These are phyloP conservation scores for Penium margaritaceum DNA, from an alignment of 139 green algal genomes.

Conservation along the genomic window DNA sequence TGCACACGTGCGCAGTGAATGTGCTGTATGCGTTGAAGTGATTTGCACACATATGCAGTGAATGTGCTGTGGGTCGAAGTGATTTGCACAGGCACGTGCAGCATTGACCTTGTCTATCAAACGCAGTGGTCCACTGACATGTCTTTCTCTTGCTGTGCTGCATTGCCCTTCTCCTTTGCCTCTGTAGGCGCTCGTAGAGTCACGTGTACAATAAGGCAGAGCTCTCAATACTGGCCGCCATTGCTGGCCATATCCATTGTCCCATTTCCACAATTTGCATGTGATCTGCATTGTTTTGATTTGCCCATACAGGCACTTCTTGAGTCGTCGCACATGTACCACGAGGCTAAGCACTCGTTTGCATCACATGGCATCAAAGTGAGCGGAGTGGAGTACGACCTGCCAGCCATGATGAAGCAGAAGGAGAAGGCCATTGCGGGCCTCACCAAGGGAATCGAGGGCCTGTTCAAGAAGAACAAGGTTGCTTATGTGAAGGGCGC, in stretches of 20 bases:
- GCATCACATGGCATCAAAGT: conserved; percentile 72
- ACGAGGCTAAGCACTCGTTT: conserved; percentile 79
- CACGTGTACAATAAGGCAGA: not conserved
- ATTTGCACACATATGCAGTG: no score
- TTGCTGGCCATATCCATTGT: no score
- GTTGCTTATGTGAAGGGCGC: conserved; percentile 88
- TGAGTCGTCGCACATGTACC: conserved; percentile 86
- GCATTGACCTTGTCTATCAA: no score
- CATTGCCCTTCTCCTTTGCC: not conserved
- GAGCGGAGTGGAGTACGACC: conserved; percentile 61
- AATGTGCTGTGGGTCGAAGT: no score
- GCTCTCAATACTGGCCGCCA: not conserved
- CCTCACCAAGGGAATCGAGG: conserved; percentile 94
- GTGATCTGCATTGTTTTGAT: not conserved
- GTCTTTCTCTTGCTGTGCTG: not conserved
- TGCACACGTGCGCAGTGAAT: no score
- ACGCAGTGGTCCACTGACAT: no score
- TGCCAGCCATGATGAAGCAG: conserved; percentile 84
- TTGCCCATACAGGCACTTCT: conserved; percentile 67
- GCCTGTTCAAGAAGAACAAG: conserved; percentile 99
- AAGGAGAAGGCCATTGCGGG: conserved; percentile 82
- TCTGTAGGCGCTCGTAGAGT: not conserved
- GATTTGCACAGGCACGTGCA: no score
- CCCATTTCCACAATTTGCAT: not conserved
- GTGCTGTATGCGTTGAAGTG: no score